Evolutionary conservation across 768 basidiomycete species (phyloP), one percentile per base, ranked within the genome.

Genomic region (Hygrophoropsis aurantiaca): DNA sequence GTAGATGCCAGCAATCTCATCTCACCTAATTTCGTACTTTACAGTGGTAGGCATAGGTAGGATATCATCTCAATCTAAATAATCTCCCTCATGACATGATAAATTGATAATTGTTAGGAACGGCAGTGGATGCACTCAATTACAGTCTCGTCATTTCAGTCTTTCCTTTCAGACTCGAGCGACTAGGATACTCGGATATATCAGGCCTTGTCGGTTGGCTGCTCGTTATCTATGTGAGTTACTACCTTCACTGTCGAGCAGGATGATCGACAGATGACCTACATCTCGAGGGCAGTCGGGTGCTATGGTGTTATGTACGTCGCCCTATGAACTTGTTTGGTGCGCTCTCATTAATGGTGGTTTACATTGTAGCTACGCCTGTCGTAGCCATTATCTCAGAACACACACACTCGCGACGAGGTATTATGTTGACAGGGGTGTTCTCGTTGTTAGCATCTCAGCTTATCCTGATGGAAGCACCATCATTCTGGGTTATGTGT

Each of bases 381-480:
- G 54, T 64, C 1, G 61, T 72, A 36, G 70, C 71, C 5, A 59
- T 56, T 44, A 46, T 70, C 9, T 67, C 70, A 9, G 72, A 73
- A 46, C 51, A 40, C 15, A 67, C 62, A 43, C 59, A 59, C n/a
- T 59, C 62, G 18, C 49, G 71, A 39, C 60, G 61, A 40, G 52
- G 52, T 5, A 60, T 66, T 2, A 49, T 72, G 37, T 38, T 72
- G 3, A 19, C 52, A 2, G 70, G 70, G 3, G 58, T 70, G 13
- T 44, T 64, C 6, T 53, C 62, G 11, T 60, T 72, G 5, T 58
- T 69, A 8, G 66, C 64, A 11, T 64, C 69, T 1, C 69, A 71
- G 44, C 50, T 71, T 11, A 52, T 73, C 47, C 65, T 74, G 30
- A 73, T 74, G 72, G 66, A 69, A 38, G 67, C 70, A 6, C 61